Percentiles rank a stretch among this genome's conserved stretches.
These are phyloP conservation scores for Pichia sp. DNA, from an alignment of 1,139 yeast species.

Conservation along the genomic window DNA sequence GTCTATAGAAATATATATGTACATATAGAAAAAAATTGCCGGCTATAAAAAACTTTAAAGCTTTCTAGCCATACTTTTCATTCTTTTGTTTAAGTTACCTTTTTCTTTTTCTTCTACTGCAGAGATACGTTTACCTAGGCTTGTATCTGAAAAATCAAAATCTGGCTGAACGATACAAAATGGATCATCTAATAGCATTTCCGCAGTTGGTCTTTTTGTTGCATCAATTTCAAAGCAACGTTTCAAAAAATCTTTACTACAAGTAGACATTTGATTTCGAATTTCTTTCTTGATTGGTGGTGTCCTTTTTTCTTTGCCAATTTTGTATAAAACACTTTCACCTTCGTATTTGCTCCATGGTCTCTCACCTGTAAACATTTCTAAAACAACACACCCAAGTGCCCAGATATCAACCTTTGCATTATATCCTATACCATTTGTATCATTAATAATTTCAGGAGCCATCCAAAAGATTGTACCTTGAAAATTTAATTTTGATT, in stretches of 20 bases:
- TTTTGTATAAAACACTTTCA: constrained; percentile 66
- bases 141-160: constrained; percentile 61
- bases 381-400: constrained; percentile 90
- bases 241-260: constrained; percentile 67
- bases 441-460: constrained; percentile 88
- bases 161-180: constrained; percentile 46
- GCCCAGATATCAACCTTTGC: constrained; percentile 96
- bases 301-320: constrained; percentile 74
- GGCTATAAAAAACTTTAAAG: constrained; percentile 5
- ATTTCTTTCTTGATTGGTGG: constrained; percentile 96
- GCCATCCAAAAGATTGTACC: constrained; percentile 99
- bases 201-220: constrained; percentile 81
- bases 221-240: constrained; percentile 81
- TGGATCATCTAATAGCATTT: constrained; percentile 51
- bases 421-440: constrained; percentile 69
- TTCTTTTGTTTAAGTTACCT: constrained; percentile 23
- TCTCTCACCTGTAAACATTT: constrained; percentile 84
- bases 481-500: constrained; percentile 90
- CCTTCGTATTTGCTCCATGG: constrained; percentile 83
- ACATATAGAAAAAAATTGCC: too few species aligned
- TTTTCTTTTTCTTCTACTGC: constrained; percentile 39
- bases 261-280: constrained; percentile 49
- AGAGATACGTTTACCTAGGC: constrained; percentile 51
- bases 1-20: too few species aligned
- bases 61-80: constrained; percentile 19